Percentiles rank a stretch among this genome's conserved stretches.
Evolutionary conservation across 2,329 filamentous ascomycete species (phyloP).

Genomic region (Paecilomyces formosus): DNA sequence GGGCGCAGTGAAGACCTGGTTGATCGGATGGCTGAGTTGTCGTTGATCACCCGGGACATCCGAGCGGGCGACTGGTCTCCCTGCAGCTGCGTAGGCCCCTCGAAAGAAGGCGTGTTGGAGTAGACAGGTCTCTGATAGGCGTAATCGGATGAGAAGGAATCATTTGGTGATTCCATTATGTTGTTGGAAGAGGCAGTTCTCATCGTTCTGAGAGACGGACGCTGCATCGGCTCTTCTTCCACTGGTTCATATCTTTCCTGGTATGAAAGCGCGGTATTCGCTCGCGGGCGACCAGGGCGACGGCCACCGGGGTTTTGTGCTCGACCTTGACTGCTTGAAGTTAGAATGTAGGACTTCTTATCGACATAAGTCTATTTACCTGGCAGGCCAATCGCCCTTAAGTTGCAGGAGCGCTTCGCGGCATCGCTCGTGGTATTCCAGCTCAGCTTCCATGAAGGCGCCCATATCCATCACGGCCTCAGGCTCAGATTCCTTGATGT

Average conservation of each 20-base stretch:
- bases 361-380: conserved; percentile 33
- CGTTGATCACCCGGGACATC: conserved; percentile 48
- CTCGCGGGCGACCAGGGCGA: conserved; percentile 48
- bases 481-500: conserved; percentile 85
- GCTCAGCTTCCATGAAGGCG: conserved; percentile 76
- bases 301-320: conserved; percentile 24
- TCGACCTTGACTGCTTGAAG: conserved; percentile 15
- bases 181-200: conserved; percentile 27
- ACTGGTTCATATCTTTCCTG: conserved; percentile 50
- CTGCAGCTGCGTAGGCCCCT: conserved; percentile 47
- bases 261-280: conserved; percentile 58
- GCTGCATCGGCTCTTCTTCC: conserved; percentile 50
- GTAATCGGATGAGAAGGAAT: conserved; percentile 34
- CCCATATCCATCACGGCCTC: conserved; percentile 76
- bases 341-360: conserved; percentile 7
- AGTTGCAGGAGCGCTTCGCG: conserved; percentile 69
- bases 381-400: conserved; percentile 61
- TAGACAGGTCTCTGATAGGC: conserved; percentile 40
- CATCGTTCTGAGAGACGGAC: conserved; percentile 47
- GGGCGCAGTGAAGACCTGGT: conserved; percentile 41
- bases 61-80: conserved; percentile 47
- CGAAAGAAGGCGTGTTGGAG: conserved; percentile 50
- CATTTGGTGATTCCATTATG: conserved; percentile 29
- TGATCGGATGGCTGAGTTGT: conserved; percentile 43
- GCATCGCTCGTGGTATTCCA: conserved; percentile 86